phyloP scores from a whole-genome alignment of 2,329 filamentous ascomycete genomes.

The Elsinoe ampelina region DNA sequence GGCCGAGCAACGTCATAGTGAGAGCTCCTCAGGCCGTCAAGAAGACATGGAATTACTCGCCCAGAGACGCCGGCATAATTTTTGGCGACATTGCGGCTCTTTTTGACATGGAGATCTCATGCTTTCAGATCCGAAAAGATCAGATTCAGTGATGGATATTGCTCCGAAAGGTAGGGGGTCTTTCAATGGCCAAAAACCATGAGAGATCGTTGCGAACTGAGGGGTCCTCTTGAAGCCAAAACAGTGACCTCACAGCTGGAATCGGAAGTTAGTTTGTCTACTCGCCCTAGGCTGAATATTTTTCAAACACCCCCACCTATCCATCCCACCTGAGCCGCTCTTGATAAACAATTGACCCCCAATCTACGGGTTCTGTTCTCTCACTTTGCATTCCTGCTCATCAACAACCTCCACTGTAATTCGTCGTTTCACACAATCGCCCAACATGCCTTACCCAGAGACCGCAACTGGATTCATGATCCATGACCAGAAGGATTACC shows the following conservation, averaged over 20 bases:
- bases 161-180: not conserved
- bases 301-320: conserved; percentile 2
- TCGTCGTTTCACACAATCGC: not conserved
- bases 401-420: not conserved
- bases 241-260: conserved; percentile 1
- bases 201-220: not conserved
- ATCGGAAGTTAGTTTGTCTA: not conserved
- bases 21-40: not conserved
- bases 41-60: not conserved
- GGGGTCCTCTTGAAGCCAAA: not conserved
- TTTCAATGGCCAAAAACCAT: not conserved
- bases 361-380: not conserved
- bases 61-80: conserved; percentile 6
- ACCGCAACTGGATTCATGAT: conserved; percentile 42
- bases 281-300: not conserved
- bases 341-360: conserved; percentile 1
- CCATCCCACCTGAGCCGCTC: conserved; percentile 2
- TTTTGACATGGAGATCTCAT: not conserved
- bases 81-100: not conserved
- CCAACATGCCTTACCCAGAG: conserved; percentile 43
- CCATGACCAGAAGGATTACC: conserved; percentile 52
- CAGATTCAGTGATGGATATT: not conserved
- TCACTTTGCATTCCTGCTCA: not conserved
- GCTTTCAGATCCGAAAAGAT: not conserved
- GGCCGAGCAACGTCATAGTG: conserved; percentile 12